Evolutionary conservation across 116 monocot genomes (phyloP), one percentile per base, ranked within the genome.

Genomic region (Trichopus zeylanicus): DNA sequence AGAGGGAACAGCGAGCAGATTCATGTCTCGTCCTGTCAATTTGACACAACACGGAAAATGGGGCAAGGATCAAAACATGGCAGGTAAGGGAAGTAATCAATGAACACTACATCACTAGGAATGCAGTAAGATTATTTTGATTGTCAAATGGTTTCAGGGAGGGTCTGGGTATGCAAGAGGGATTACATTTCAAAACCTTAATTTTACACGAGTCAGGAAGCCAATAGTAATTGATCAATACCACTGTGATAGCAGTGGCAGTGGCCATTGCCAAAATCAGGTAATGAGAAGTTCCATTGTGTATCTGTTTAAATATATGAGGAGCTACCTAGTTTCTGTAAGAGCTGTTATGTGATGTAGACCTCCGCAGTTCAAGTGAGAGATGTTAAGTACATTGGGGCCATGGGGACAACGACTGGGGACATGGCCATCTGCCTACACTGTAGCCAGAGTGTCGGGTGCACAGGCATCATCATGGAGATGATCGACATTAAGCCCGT

Each of bases 51-150:
- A 69, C 69, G n/a, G 39, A 39, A 8, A 60, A 60, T 53, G 68
- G 68, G 21, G 68, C 37, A 35, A 68, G 68, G 20, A 68, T 68
- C 51, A 68, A 69, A 54, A 69, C 69, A 29, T 69, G 69, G 62
- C 62, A 63, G 62, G 48, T 63, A 48, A 10, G n/a, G n/a, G n/a
- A n/a, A n/a, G n/a, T n/a, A n/a, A n/a, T n/a, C n/a, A n/a, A n/a
- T n/a, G n/a, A n/a, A n/a, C n/a, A n/a, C n/a, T n/a, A n/a, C n/a
- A n/a, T n/a, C n/a, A n/a, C n/a, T n/a, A n/a, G n/a, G n/a, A n/a
- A n/a, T n/a, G n/a, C n/a, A n/a, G n/a, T n/a, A n/a, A n/a, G n/a
- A n/a, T n/a, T n/a, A n/a, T n/a, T n/a, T 19, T 15, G 12, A 54
- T 29, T 54, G 4, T 11, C 13, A 13, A 10, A 54, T 3, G 11